phyloP scores from a whole-genome alignment of 2,329 filamentous ascomycete genomes.

The Botrytis aclada region DNA sequence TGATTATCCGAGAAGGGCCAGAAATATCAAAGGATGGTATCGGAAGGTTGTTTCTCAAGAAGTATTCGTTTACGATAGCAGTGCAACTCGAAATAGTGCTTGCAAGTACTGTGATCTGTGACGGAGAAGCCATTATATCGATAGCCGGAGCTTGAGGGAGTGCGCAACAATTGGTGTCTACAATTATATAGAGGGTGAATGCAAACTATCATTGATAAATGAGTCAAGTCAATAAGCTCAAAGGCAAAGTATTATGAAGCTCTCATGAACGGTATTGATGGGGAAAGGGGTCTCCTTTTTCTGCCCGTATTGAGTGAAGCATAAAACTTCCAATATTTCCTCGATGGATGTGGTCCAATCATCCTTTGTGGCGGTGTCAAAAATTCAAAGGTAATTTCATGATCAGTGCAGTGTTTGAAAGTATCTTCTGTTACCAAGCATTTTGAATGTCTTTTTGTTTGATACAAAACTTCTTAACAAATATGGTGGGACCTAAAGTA shows the following conservation, averaged over 20 bases:
- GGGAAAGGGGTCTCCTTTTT: neutral
- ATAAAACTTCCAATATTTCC: neutral
- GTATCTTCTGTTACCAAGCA: neutral
- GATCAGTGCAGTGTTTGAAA: neutral
- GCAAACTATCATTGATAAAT: neutral
- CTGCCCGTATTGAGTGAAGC: neutral
- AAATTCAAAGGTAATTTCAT: neutral
- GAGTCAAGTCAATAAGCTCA: neutral
- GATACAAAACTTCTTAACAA: neutral
- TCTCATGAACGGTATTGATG: neutral
- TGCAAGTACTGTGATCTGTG: neutral
- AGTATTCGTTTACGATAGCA: constrained; percentile 2
- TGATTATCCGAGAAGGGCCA: neutral
- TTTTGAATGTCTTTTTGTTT: neutral
- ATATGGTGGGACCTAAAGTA: neutral
- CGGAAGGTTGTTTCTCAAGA: neutral
- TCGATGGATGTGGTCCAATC: neutral
- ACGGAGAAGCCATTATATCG: neutral
- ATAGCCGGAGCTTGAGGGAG: neutral
- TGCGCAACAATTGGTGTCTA: neutral
- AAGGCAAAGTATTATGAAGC: neutral
- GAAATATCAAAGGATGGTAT: constrained; percentile 8
- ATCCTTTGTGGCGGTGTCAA: neutral
- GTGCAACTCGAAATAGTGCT: neutral
- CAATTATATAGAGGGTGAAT: neutral